Evolutionary conservation across 805 yeast genomes (phyloP).

Genomic region (Spathaspora gorwiae): DNA sequence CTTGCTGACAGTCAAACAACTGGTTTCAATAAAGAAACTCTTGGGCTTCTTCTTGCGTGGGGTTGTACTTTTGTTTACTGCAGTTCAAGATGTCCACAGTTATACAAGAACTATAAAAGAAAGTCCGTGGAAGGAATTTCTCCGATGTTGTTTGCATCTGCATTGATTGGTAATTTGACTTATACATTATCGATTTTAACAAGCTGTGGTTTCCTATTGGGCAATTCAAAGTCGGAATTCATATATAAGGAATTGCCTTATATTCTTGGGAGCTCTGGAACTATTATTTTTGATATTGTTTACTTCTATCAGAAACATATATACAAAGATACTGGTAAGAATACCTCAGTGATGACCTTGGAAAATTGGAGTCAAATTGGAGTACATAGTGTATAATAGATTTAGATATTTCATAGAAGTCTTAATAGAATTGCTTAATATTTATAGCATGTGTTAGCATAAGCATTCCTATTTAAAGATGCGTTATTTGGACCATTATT

Average conservation of each 20-base stretch:
- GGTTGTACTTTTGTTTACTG: slow-evolving; percentile 70
- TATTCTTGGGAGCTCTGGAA: slow-evolving; percentile 81
- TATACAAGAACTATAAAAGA: slow-evolving; percentile 67
- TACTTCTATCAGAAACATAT: slow-evolving; percentile 59
- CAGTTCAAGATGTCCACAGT: slow-evolving; percentile 79
- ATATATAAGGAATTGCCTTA: slow-evolving; percentile 72
- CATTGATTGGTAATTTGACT: slow-evolving; percentile 71
- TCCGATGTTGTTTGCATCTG: slow-evolving; percentile 72
- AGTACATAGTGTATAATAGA: neutral
- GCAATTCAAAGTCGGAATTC: slow-evolving; percentile 36
- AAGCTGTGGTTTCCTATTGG: slow-evolving; percentile 46
- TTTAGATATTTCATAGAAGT: too few relatives aligned
- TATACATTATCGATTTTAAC: slow-evolving; percentile 73
- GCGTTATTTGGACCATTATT: too few relatives aligned
- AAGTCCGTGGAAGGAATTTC: slow-evolving; percentile 87
- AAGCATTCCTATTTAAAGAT: too few relatives aligned
- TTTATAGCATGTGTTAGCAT: too few relatives aligned
- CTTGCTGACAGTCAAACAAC: neutral
- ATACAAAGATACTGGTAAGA: slow-evolving; percentile 20
- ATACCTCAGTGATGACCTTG: slow-evolving; percentile 17
- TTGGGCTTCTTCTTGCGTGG: slow-evolving; percentile 58
- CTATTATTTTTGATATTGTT: slow-evolving; percentile 68
- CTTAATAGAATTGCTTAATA: too few relatives aligned
- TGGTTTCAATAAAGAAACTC: slow-evolving; percentile 1
- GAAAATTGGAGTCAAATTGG: slow-evolving; percentile 14